Percentiles rank a stretch among this genome's conserved stretches.
Evolutionary conservation across 345 rosid species (phyloP).

Genomic region (Bruguiera parviflora): DNA sequence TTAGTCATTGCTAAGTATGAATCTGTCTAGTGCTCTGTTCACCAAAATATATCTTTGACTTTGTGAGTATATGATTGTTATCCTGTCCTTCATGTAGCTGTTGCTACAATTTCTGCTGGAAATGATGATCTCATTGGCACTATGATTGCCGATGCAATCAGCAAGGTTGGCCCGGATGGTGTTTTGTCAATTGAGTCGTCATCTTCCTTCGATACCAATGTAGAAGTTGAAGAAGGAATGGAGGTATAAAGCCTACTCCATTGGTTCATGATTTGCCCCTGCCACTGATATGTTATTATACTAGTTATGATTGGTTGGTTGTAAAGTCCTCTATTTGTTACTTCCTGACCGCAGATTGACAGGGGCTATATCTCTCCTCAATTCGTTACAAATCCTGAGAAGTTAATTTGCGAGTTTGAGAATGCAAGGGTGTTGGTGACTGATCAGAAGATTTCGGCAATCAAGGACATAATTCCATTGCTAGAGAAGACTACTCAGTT

Average conservation of each 20-base stretch:
- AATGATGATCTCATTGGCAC: slow-evolving; percentile 89
- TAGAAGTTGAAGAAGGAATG: slow-evolving; percentile 98
- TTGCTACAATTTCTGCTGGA: slow-evolving; percentile 94
- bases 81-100: slow-evolving; percentile 40
- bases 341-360: slow-evolving; percentile 57
- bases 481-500: slow-evolving; percentile 90
- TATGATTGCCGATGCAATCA: slow-evolving; percentile 98
- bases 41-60: neutral
- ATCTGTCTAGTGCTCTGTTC: neutral
- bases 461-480: slow-evolving; percentile 88
- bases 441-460: slow-evolving; percentile 90
- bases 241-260: slow-evolving; percentile 45
- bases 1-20: neutral
- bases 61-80: neutral
- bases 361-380: slow-evolving; percentile 97
- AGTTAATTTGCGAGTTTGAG: slow-evolving; percentile 85
- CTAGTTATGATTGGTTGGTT: neutral
- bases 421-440: slow-evolving; percentile 88
- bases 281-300: neutral
- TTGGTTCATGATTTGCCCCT: neutral
- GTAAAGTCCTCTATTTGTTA: neutral
- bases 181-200: slow-evolving; percentile 97
- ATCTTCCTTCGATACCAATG: slow-evolving; percentile 91
- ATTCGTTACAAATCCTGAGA: slow-evolving; percentile 90
- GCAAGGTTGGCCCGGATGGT: slow-evolving; percentile 99